Evolutionary conservation across 1,284 basidiomycete species (phyloP).

Genomic region (Ganoderma sinense): DNA sequence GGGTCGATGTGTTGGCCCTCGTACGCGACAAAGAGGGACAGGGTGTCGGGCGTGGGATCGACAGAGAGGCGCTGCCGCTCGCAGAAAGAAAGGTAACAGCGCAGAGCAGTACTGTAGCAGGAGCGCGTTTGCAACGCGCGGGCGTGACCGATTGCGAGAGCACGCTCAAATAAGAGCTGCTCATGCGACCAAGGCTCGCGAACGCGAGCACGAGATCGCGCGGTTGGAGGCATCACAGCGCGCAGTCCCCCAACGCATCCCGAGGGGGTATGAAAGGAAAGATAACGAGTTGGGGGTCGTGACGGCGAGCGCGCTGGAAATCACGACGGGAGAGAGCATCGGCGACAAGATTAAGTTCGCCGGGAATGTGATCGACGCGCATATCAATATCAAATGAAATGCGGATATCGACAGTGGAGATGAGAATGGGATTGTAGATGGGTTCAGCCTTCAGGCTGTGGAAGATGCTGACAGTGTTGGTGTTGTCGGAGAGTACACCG

Average conservation of each 20-base stretch:
- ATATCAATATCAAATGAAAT: neutral
- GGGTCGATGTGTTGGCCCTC: neutral
- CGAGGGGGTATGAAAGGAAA: neutral
- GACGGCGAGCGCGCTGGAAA: neutral
- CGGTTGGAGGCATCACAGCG: neutral
- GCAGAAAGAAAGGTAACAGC: neutral
- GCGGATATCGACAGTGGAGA: neutral
- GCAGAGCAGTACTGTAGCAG: neutral
- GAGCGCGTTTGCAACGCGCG: neutral
- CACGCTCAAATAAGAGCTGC: neutral
- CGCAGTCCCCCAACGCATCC: neutral
- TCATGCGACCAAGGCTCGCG: neutral
- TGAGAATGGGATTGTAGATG: neutral
- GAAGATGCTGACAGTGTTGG: neutral
- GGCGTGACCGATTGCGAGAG: neutral
- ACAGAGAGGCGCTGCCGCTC: neutral
- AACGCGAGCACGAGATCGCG: too few relatives aligned
- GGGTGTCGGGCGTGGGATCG: neutral
- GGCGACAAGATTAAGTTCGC: neutral
- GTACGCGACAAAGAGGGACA: neutral
- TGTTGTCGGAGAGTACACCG: neutral
- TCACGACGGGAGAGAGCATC: neutral
- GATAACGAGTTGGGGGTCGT: neutral
- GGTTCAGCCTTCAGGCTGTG: neutral
- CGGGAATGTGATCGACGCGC: neutral